These are phyloP conservation scores for Sistotremastrum niveocremeum DNA, from an alignment of 768 basidiomycete genomes.

Conservation along the genomic window DNA sequence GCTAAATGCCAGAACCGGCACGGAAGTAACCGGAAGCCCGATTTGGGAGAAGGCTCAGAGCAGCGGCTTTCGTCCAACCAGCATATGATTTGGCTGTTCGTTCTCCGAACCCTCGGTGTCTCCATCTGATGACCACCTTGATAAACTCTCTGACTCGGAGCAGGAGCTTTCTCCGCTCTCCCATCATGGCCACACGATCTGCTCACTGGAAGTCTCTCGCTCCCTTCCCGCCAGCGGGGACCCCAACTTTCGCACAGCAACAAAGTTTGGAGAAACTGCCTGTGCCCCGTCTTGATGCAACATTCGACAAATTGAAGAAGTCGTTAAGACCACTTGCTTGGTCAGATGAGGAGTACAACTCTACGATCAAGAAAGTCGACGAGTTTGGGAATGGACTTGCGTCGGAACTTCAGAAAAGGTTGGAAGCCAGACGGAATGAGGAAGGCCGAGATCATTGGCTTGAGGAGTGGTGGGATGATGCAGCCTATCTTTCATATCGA, in stretches of 20 bases:
- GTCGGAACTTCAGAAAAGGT: slow-evolving; percentile 46
- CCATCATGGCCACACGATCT: slow-evolving; percentile 25
- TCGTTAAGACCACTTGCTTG: slow-evolving; percentile 64
- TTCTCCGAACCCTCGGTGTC: too few species aligned
- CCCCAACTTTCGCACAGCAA: slow-evolving; percentile 57
- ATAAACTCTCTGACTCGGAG: too few species aligned
- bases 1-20: too few species aligned
- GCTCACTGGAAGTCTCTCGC: slow-evolving; percentile 60
- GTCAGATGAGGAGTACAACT: slow-evolving; percentile 40
- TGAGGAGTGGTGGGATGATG: slow-evolving; percentile 91
- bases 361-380: slow-evolving; percentile 50
- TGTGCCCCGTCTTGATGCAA: slow-evolving; percentile 52
- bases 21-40: too few species aligned
- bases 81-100: too few species aligned
- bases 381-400: slow-evolving; percentile 34
- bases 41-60: too few species aligned
- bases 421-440: slow-evolving; percentile 41
- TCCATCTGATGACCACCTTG: too few species aligned
- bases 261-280: slow-evolving; percentile 56
- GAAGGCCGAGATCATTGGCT: slow-evolving; percentile 58
- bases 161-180: background rate
- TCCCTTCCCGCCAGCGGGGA: slow-evolving; percentile 35
- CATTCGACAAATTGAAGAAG: slow-evolving; percentile 54
- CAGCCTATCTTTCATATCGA: slow-evolving; percentile 69
- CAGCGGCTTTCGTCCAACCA: too few species aligned